Evolutionary conservation across 768 basidiomycete species (phyloP), one percentile per base, ranked within the genome.

Genomic region (Lentinula edodes): DNA sequence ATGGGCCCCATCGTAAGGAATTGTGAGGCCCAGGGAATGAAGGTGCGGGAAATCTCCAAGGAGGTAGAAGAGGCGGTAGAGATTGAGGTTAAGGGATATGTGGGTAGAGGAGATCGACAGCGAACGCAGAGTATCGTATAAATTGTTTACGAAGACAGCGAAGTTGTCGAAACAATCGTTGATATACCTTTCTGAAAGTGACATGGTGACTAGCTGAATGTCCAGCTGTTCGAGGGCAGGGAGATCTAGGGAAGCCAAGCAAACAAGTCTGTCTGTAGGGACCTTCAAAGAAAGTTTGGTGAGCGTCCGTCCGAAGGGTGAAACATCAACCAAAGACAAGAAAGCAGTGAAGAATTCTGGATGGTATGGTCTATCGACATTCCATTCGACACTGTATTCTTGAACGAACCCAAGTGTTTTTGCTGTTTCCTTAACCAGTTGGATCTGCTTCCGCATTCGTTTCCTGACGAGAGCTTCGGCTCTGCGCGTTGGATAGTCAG

Each of bases 1-100:
- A 39, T 80, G 78, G 6, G 66, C 69, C 6, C 80, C 79, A 46
- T 81, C 75, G 55, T 75, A 79, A 6, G 81, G 80, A 15, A 81
- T 78, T 34, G 75, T 77, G 13, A 83, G 67, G 0, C 71, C 61
- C 46, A 81, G 69, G 1, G 72, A 67, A n/a, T 59, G 69, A 13
- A 83, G 71, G 43, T 61, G 70, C n/a, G 78, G 76, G 41, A 79
- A 80, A 13, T 64, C 67, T 0, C 76, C 78, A 39, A 80, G 68
- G 50, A 66, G 64, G 15, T 64, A 60, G 64, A 79, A 78, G 42
- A 83, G 72, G 23, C 66, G 70, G 59, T 70, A 66, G 15, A 83
- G 67, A 64, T 78, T 75, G 45, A 83, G 74, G 52, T 74, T 68
- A 50, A 64, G 70, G 7, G 78, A 80, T 4, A 71, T 63, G 20